A percentile compares a stretch with the other conserved stretches of the same genome.
phyloP scores from a whole-genome alignment of 257 asterid genomes.

The Cynanchum wilfordii region DNA sequence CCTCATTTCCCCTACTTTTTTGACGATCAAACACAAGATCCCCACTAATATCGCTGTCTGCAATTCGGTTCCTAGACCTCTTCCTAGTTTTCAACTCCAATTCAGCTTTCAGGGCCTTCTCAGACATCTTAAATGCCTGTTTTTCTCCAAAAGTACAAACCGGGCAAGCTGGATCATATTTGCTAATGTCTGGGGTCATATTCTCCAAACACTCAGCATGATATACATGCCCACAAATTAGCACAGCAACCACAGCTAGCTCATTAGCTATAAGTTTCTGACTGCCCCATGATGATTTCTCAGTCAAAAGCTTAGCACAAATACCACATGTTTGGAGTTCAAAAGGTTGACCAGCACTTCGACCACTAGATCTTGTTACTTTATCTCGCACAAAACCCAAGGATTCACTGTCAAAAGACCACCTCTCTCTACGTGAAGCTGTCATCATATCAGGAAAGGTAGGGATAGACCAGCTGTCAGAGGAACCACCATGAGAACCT shows the following conservation, averaged over 20 bases:
- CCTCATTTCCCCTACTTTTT: constrained; percentile 44
- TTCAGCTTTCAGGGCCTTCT: constrained; percentile 74
- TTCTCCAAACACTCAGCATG: constrained; percentile 94
- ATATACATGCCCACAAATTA: constrained; percentile 83
- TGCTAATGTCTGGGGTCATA: constrained; percentile 76
- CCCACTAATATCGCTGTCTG: constrained; percentile 51
- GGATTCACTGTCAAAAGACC: constrained; percentile 93
- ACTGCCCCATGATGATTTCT: constrained; percentile 60
- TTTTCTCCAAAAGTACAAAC: constrained; percentile 91
- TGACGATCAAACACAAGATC: constrained; percentile 43
- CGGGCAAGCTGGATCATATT: constrained; percentile 87
- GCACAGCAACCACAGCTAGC: constrained; percentile 78
- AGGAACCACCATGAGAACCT: constrained; percentile 76
- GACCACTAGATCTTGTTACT: constrained; percentile 49
- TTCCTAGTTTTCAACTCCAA: constrained; percentile 64
- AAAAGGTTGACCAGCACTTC: constrained; percentile 37
- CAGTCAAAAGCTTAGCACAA: constrained; percentile 68
- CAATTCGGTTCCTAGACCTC: constrained; percentile 50
- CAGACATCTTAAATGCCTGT: constrained; percentile 66
- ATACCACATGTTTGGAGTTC: constrained; percentile 82
- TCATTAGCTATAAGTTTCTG: constrained; percentile 68
- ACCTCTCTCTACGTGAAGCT: constrained; percentile 63
- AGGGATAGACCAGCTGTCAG: constrained; percentile 83
- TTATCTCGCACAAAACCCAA: constrained; percentile 56
- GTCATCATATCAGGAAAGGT: constrained; percentile 58